A percentile compares a stretch with the other conserved stretches of the same genome.
phyloP scores from a whole-genome alignment of 345 rosid species.

The Camelina sativa region DNA sequence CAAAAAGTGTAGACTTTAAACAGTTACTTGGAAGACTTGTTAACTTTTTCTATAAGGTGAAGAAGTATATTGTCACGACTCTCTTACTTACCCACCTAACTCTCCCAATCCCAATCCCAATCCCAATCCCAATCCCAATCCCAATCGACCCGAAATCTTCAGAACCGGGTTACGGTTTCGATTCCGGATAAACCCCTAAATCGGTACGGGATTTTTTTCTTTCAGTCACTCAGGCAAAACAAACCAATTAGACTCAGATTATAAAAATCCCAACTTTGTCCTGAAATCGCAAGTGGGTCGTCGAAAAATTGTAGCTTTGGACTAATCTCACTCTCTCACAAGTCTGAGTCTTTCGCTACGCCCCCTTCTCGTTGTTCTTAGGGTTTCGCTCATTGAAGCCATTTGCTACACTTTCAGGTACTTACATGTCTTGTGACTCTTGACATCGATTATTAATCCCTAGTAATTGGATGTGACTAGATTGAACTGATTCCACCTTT shows the following conservation, averaged over 20 bases:
- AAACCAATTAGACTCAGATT: not conserved
- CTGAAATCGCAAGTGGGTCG: slow-evolving; percentile 21
- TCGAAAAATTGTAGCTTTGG: slow-evolving; percentile 25
- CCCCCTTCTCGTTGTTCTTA: not conserved
- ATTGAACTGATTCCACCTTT: not conserved
- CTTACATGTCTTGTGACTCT: not conserved
- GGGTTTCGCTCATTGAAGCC: slow-evolving; percentile 19
- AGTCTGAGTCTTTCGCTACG: not conserved
- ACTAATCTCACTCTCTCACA: slow-evolving; percentile 15
- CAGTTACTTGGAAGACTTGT: slow-evolving; percentile 4
- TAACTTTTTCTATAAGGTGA: not conserved
- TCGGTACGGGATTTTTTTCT: not conserved
- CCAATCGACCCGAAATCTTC: slow-evolving; percentile 12
- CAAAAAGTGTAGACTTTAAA: not conserved
- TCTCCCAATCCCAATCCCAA: not conserved
- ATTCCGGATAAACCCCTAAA: slow-evolving; percentile 20
- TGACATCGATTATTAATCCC: not conserved
- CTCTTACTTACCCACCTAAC: not conserved
- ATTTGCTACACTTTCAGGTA: slow-evolving; percentile 19
- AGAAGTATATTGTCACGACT: slow-evolving; percentile 9
- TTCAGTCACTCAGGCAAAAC: not conserved
- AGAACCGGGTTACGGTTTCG: not conserved
- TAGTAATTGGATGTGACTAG: not conserved
- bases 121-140: no score
- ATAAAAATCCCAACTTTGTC: slow-evolving; percentile 13